Evolutionary conservation across 108 stramenopile species (phyloP), one percentile per base, ranked within the genome.

Genomic region (Pelagomonas calceolata): DNA sequence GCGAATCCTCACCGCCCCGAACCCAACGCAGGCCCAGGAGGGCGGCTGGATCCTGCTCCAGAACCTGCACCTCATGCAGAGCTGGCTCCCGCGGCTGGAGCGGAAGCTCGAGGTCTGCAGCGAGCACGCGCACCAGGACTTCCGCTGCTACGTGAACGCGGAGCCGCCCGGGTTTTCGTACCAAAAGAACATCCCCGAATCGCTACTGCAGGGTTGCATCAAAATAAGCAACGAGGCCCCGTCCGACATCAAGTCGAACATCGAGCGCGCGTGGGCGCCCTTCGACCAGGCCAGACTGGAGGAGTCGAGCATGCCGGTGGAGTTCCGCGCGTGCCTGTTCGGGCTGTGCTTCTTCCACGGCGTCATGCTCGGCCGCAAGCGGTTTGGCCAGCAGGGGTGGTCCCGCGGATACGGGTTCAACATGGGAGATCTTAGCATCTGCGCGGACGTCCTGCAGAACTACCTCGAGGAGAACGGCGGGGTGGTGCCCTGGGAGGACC

Each of bases 11-110:
- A n/a, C n/a, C n/a, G n/a, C n/a, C n/a, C n/a, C n/a, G n/a, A n/a
- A n/a, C n/a, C n/a, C n/a, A n/a, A 81, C 84, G 51, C 63, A 66
- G 16, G 86, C 86, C 16, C 76, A 79, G 64, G 66, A 81, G n/a
- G 88, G 88, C 0, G 84, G 86, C 43, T 88, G 88, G 88, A 80
- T 88, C 29, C 81, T 87, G 85, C 84, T 88, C 32, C 85, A 87
- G 69, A 87, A 88, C 43, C 75, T 85, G 32, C 88, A 88, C 67
- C 66, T 88, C 34, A 87, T 87, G 83, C 84, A 86, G 70, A 75
- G 51, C 45, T 87, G 86, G 88, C 79, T 88, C 4, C 85, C 86
- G 18, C 68, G 39, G 30, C 68, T 88, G 18, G 88, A 88, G 71
- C 72, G 85, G 15, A 35, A 85, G 77, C 74, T 88, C 34, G 85